phyloP scores from a whole-genome alignment of 2,329 filamentous ascomycete genomes.

The Phyllosticta ampelicida region DNA sequence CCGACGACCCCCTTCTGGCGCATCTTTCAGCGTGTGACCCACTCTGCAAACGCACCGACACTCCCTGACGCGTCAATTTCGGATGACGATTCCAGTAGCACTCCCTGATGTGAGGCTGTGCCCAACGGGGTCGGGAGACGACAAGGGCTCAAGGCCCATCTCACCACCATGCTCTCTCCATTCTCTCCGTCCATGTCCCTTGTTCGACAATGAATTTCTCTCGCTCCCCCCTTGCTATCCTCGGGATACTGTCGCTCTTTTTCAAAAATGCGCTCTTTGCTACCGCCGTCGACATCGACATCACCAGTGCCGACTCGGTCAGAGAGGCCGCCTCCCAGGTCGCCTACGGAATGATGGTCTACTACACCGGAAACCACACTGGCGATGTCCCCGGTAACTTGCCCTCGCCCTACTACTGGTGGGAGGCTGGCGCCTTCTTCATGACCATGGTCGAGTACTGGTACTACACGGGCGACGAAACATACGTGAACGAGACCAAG shows the following conservation, averaged over 20 bases:
- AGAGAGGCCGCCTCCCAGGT: constrained; percentile 33
- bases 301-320: constrained; percentile 19
- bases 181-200: constrained; percentile 7
- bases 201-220: constrained; percentile 10
- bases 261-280: constrained; percentile 1
- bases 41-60: constrained; percentile 8
- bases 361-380: constrained; percentile 50
- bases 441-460: constrained; percentile 13
- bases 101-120: constrained; percentile 1
- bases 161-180: constrained; percentile 2
- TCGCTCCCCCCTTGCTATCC: constrained; percentile 4
- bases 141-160: background rate
- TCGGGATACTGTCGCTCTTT: constrained; percentile 11
- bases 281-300: constrained; percentile 9
- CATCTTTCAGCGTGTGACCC: constrained; percentile 6
- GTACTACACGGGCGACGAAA: constrained; percentile 15
- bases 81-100: background rate
- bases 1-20: background rate
- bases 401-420: constrained; percentile 18
- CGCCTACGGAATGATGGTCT: constrained; percentile 38
- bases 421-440: constrained; percentile 16
- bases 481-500: constrained; percentile 12
- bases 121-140: background rate
- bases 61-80: constrained; percentile 12
- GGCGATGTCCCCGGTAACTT: constrained; percentile 44